phyloP scores from a whole-genome alignment of 2,329 filamentous ascomycete genomes.

The Fusarium torreyae region DNA sequence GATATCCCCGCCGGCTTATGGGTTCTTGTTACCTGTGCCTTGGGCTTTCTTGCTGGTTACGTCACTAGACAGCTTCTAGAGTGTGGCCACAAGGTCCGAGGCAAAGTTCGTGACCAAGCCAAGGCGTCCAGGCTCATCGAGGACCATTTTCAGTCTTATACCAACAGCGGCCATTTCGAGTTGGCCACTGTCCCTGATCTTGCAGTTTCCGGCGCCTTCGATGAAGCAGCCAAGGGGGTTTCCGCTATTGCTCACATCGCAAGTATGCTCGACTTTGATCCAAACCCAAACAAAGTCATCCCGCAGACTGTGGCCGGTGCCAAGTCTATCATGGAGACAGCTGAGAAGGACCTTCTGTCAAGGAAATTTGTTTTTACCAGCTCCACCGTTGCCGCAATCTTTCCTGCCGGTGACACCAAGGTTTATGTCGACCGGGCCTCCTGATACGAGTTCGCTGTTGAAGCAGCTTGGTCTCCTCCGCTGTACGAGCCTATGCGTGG shows the following conservation, averaged over 20 bases:
- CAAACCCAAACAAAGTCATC: constrained; percentile 62
- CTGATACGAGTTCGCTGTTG: constrained; percentile 53
- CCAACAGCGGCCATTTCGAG: constrained; percentile 54
- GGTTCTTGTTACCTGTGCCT: constrained; percentile 63
- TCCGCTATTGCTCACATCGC: constrained; percentile 64
- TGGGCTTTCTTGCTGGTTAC: constrained; percentile 62
- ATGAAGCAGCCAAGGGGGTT: constrained; percentile 51
- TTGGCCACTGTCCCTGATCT: constrained; percentile 58
- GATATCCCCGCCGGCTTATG: constrained; percentile 49
- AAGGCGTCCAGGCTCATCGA: constrained; percentile 55
- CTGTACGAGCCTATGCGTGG: constrained; percentile 39
- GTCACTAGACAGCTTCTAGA: constrained; percentile 58
- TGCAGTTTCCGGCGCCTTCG: constrained; percentile 54
- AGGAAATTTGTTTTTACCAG: constrained; percentile 51
- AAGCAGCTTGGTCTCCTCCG: constrained; percentile 51
- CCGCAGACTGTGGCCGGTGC: constrained; percentile 55
- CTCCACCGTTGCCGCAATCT: constrained; percentile 35
- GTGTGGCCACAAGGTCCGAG: constrained; percentile 60
- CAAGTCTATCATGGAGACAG: constrained; percentile 58
- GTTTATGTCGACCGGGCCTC: constrained; percentile 41
- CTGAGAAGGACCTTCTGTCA: constrained; percentile 58
- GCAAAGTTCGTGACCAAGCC: constrained; percentile 57
- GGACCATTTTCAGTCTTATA: constrained; percentile 51
- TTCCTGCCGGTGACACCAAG: constrained; percentile 12
- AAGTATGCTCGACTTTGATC: constrained; percentile 56